Percentiles rank a stretch among this genome's conserved stretches.
These are phyloP conservation scores for Phlebopus sp. DNA, from an alignment of 1,284 basidiomycete species.

Conservation along the genomic window DNA sequence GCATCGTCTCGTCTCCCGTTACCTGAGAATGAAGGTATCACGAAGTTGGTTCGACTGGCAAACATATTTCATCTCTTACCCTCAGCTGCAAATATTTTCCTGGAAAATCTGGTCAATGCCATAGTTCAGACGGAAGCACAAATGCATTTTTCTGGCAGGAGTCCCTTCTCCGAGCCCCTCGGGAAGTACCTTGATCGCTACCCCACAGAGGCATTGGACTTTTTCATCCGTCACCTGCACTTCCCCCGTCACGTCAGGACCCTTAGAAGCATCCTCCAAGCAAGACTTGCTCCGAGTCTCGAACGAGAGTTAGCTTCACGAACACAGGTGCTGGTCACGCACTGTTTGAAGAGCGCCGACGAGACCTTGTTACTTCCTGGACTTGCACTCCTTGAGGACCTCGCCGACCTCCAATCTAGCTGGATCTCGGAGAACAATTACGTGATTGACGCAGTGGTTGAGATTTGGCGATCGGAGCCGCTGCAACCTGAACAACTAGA, in stretches of 20 bases:
- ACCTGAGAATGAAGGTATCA: constrained; percentile 88
- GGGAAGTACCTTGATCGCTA: constrained; percentile 92
- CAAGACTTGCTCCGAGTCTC: constrained; percentile 73
- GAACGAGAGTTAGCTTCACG: constrained; percentile 71
- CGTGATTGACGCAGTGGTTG: constrained; percentile 67
- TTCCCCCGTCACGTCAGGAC: constrained; percentile 78
- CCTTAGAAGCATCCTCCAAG: constrained; percentile 77
- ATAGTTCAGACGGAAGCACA: constrained; percentile 94
- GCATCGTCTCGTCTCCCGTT: constrained; percentile 77
- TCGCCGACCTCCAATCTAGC: constrained; percentile 61
- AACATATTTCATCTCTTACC: constrained; percentile 98
- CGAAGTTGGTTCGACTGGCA: constrained; percentile 89
- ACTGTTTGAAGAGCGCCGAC: constrained; percentile 58
- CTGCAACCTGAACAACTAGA: constrained; percentile 47
- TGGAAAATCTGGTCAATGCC: constrained; percentile 81
- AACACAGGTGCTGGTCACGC: constrained; percentile 58
- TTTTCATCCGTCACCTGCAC: constrained; percentile 80
- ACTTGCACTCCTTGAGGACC: constrained; percentile 75
- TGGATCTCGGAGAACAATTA: constrained; percentile 74
- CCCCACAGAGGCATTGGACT: constrained; percentile 79
- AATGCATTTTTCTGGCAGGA: constrained; percentile 86
- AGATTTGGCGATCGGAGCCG: constrained; percentile 66
- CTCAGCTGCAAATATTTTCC: constrained; percentile 89
- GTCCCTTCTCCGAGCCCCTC: constrained; percentile 93
- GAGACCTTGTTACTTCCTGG: constrained; percentile 60